Percentiles rank a stretch among this genome's conserved stretches.
These are phyloP conservation scores for Polychaeton citri DNA, from an alignment of 2,329 filamentous ascomycete species.

Conservation along the genomic window DNA sequence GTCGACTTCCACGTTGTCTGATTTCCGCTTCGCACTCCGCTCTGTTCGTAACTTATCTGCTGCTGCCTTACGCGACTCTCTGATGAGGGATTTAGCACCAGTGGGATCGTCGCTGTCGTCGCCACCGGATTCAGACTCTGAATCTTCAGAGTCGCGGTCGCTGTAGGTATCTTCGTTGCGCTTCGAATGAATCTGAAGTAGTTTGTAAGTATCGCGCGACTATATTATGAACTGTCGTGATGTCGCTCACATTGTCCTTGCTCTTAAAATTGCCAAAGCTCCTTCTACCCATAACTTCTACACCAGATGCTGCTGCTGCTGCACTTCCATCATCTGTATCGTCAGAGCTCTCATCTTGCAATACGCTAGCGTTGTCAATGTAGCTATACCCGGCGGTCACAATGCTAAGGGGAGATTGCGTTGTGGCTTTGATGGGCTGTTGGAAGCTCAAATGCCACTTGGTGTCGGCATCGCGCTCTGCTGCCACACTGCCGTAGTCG, in stretches of 20 bases:
- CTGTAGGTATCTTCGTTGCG: background rate
- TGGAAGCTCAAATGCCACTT: slow-evolving; percentile 59
- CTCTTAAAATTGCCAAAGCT: slow-evolving; percentile 38
- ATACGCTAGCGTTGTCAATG: slow-evolving; percentile 25
- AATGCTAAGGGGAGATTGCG: slow-evolving; percentile 35
- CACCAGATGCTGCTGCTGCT: slow-evolving; percentile 16
- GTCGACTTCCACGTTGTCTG: slow-evolving; percentile 34
- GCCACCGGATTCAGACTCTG: slow-evolving; percentile 23
- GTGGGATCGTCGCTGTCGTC: slow-evolving; percentile 28
- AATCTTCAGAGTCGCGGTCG: slow-evolving; percentile 5
- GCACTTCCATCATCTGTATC: slow-evolving; percentile 22
- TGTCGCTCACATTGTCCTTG: slow-evolving; percentile 19
- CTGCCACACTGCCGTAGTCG: slow-evolving; percentile 50
- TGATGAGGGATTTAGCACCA: slow-evolving; percentile 29
- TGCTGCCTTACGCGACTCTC: slow-evolving; percentile 31
- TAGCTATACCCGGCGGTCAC: slow-evolving; percentile 48
- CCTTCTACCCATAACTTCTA: slow-evolving; percentile 24
- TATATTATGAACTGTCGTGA: slow-evolving; percentile 26
- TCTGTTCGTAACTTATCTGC: slow-evolving; percentile 29
- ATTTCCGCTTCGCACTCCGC: slow-evolving; percentile 34
- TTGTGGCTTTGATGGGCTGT: slow-evolving; percentile 23
- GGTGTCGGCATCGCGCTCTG: slow-evolving; percentile 55
- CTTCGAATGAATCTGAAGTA: no score
- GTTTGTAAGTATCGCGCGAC: slow-evolving; percentile 14
- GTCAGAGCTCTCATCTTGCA: slow-evolving; percentile 16